Evolutionary conservation across 106 monocot species (phyloP), one percentile per base, ranked within the genome.

Genomic region (Dioscorea alata): DNA sequence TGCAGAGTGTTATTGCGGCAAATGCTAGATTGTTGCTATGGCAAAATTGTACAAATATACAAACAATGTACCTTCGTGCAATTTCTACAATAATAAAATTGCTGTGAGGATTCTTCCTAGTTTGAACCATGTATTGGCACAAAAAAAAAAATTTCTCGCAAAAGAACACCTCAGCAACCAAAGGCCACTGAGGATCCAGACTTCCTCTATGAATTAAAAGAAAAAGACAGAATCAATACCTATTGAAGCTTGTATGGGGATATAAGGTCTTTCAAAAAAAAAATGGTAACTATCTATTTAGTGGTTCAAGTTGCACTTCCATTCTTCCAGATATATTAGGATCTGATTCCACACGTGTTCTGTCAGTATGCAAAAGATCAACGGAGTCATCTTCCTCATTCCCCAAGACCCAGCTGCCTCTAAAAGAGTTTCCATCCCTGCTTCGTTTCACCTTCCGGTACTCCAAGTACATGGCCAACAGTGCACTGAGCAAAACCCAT

Each of bases 281-380:
- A 65, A 58, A 33, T 51, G n/a, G 14, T 50, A 52, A 49, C 77
- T 72, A 95, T 91, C 83, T 81, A 70, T 42, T 74, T 31, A 95
- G 60, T 60, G 94, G 91, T 74, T 95, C 94, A 49, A 95, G 86
- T 67, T 95, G 91, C 48, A 95, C 79, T 86, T 95, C 94, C 91
- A 88, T 91, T 72, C 83, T 75, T 21, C 71, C 74, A 56, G 83
- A 70, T 65, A 73, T 20, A 50, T 75, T 66, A 69, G 65, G 79
- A 20, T 86, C 82, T 64, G 60, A 16, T 54, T 79, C 82, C 65
- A 67, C 9, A 60, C 32, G 69, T 50, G 58, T 79, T 75, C 82
- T 73, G 48, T 76, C 84, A 12, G 81, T 64, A 66, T 71, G 76
- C 73, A 97, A 75, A 61, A 97, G 79, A 84, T 97, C 89, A 23